These are phyloP conservation scores for Sungouiella thailandica DNA, from an alignment of 805 yeast genomes.

Conservation along the genomic window DNA sequence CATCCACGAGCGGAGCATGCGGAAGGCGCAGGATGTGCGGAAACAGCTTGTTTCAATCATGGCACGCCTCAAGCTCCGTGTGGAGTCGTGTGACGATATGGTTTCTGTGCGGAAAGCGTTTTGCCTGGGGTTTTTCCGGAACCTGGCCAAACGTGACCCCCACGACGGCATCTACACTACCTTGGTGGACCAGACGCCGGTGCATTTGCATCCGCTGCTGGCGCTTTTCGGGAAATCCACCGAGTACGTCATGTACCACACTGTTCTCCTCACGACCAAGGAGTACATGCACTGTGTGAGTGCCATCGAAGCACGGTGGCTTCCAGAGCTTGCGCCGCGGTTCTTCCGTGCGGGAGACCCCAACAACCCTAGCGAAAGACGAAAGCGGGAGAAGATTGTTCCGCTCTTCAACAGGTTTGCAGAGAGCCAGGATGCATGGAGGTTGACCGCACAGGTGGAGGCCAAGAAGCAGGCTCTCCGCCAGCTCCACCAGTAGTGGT, in stretches of 20 bases:
- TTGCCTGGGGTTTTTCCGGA: conserved; percentile 64
- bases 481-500: conserved; percentile 10
- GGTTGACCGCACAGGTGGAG: conserved; percentile 47
- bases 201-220: conserved; percentile 84
- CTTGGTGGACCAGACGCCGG: conserved; percentile 64
- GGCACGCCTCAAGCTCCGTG: conserved; percentile 41
- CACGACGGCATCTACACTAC: conserved; percentile 52
- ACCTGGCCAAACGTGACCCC: conserved; percentile 60
- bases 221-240: conserved; percentile 58
- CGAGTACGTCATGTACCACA: conserved; percentile 78
- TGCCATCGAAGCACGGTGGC: conserved; percentile 78
- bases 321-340: conserved; percentile 63
- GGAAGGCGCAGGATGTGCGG: conserved; percentile 75
- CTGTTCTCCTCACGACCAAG: conserved; percentile 72
- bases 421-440: conserved; percentile 67
- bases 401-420: conserved; percentile 65
- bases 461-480: conserved; percentile 24
- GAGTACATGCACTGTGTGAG: conserved; percentile 92
- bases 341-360: conserved; percentile 65
- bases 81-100: conserved; percentile 49
- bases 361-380: conserved; percentile 42
- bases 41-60: conserved; percentile 61
- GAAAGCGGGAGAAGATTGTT: conserved; percentile 60
- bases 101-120: conserved; percentile 57
- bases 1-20: conserved; percentile 72